A percentile compares a stretch with the other conserved stretches of the same genome.
phyloP scores from a whole-genome alignment of 163 green algal genomes.

The Smithsoniella earleae region DNA sequence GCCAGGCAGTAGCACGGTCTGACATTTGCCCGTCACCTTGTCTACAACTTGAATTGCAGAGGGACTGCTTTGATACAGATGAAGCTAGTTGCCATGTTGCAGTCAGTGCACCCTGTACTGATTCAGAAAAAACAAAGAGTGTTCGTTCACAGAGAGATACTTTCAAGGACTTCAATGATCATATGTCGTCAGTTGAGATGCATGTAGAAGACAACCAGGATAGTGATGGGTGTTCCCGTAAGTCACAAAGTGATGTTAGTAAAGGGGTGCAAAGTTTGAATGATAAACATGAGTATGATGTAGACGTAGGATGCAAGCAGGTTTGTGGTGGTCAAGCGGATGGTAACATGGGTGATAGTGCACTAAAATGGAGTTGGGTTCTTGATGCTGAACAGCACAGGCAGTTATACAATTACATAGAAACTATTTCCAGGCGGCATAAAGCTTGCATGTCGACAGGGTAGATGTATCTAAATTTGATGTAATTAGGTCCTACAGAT shows the following conservation, averaged over 20 bases:
- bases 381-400: constrained; percentile 6
- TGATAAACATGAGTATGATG: background rate
- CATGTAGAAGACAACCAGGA: background rate
- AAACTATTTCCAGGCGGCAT: constrained; percentile 12
- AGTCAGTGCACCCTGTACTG: background rate
- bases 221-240: background rate
- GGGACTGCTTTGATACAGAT: background rate
- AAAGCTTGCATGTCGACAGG: background rate
- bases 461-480: too few species aligned
- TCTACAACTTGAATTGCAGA: background rate
- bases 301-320: background rate
- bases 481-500: too few species aligned
- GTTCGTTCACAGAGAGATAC: too few species aligned
- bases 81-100: background rate
- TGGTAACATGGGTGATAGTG: background rate
- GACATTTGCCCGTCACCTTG: background rate
- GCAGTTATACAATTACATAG: background rate
- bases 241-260: background rate
- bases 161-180: too few species aligned
- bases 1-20: background rate
- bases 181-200: background rate
- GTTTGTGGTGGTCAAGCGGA: background rate
- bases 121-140: background rate
- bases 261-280: too few species aligned
- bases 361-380: background rate